Percentiles rank a stretch among this genome's conserved stretches.
Conservation (phyloP, 2,329 filamentous ascomycete species). For the Aurifilum marmelostoma region DNA sequence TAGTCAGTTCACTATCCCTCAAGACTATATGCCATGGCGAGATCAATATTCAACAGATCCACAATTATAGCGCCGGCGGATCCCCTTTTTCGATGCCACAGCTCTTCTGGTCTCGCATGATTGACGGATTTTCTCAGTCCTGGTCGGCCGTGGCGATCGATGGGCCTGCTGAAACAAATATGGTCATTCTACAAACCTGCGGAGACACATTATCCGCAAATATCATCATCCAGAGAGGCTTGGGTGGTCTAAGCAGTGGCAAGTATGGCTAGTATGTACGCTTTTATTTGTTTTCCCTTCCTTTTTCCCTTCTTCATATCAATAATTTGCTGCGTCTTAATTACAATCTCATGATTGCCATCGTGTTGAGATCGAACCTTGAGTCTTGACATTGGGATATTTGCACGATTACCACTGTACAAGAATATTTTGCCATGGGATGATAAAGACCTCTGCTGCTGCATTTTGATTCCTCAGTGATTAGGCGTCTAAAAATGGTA, state of each 20-base stretch:
- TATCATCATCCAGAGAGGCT: too few relatives aligned
- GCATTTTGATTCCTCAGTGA: neutral
- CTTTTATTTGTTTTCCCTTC: too few relatives aligned
- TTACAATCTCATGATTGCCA: neutral
- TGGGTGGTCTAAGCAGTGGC: neutral
- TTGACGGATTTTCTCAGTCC: slow-evolving; percentile 4
- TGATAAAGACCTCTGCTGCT: neutral
- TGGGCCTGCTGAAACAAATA: neutral
- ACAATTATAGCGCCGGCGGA: neutral
- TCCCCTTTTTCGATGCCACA: neutral
- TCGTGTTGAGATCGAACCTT: neutral
- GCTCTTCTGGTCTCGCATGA: neutral
- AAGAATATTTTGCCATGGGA: neutral
- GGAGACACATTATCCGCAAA: neutral
- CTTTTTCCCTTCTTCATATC: too few relatives aligned
- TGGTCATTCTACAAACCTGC: neutral
- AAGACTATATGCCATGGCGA: neutral
- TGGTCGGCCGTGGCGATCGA: neutral
- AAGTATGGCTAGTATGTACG: neutral
- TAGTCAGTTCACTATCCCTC: neutral
- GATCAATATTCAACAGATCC: neutral
- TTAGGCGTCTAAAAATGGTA: neutral
- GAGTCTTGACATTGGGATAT: neutral
- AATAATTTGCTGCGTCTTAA: neutral
- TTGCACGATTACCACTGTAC: neutral